Conservation (phyloP, 2,329 filamentous ascomycete species). For the Mollisia scopiformis region DNA sequence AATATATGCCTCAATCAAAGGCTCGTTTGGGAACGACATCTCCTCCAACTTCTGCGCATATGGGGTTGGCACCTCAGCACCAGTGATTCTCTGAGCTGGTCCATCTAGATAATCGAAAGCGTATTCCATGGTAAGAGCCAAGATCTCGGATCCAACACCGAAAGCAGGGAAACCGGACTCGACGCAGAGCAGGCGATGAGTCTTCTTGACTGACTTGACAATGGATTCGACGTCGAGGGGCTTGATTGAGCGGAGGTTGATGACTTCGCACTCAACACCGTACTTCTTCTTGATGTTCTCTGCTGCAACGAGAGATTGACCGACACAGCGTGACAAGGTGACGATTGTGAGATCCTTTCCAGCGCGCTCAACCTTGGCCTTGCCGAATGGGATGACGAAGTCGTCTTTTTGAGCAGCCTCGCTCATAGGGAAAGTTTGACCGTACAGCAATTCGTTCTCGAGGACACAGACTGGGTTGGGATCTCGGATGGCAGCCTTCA, state of each 20-base stretch:
- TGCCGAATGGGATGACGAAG: conserved; percentile 96
- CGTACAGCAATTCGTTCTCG: conserved; percentile 91
- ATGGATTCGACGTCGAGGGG: conserved; percentile 95
- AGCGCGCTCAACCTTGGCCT: conserved; percentile 97
- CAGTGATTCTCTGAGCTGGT: conserved; percentile 90
- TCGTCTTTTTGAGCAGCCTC: conserved; percentile 94
- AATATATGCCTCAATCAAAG: conserved; percentile 83
- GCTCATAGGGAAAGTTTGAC: conserved; percentile 94
- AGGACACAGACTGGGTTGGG: conserved; percentile 94
- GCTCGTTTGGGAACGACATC: conserved; percentile 91
- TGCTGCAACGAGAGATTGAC: conserved; percentile 85
- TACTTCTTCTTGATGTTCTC: conserved; percentile 95
- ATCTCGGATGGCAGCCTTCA: conserved; percentile 97
- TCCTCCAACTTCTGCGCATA: conserved; percentile 93
- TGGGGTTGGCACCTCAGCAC: conserved; percentile 95
- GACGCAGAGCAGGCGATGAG: conserved; percentile 84
- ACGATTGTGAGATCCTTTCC: conserved; percentile 98
- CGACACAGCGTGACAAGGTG: conserved; percentile 91
- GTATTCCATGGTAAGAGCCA: conserved; percentile 96
- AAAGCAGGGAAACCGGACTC: conserved; percentile 97
- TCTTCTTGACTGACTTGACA: conserved; percentile 98
- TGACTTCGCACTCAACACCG: conserved; percentile 91
- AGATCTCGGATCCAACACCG: conserved; percentile 89
- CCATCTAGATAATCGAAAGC: conserved; percentile 97
- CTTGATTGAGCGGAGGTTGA: conserved; percentile 98